A percentile compares a stretch with the other conserved stretches of the same genome.
These are phyloP conservation scores for Thelonectria discophora DNA, from an alignment of 2,329 filamentous ascomycete species.

Conservation along the genomic window DNA sequence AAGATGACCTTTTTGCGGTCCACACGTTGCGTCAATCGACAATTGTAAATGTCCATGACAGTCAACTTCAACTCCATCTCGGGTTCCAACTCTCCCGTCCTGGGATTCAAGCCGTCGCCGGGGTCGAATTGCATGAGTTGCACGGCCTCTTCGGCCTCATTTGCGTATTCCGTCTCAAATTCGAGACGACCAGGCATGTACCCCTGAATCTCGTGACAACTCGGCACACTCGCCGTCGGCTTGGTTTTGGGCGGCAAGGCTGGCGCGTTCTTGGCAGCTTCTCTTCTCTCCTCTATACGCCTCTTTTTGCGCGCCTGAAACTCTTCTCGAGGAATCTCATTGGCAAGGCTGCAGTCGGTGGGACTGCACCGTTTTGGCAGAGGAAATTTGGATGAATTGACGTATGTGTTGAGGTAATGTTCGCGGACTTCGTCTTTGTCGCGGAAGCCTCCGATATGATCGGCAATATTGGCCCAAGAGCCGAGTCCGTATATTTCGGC, in stretches of 20 bases:
- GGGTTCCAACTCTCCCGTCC: slow-evolving; percentile 86
- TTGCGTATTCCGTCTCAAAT: slow-evolving; percentile 97
- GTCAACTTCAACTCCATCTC: slow-evolving; percentile 98
- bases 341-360: slow-evolving; percentile 78
- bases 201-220: slow-evolving; percentile 97
- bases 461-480: slow-evolving; percentile 97
- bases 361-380: slow-evolving; percentile 88
- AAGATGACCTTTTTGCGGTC: slow-evolving; percentile 97
- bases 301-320: slow-evolving; percentile 94
- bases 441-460: slow-evolving; percentile 95
- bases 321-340: slow-evolving; percentile 85
- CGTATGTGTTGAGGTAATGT: slow-evolving; percentile 89
- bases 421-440: slow-evolving; percentile 95
- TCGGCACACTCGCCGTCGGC: slow-evolving; percentile 92
- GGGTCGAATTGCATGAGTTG: slow-evolving; percentile 99
- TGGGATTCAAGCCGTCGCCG: slow-evolving; percentile 87
- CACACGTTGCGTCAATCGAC: slow-evolving; percentile 85
- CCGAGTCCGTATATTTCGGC: slow-evolving; percentile 96
- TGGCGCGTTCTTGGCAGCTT: slow-evolving; percentile 83
- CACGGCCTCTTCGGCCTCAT: slow-evolving; percentile 97
- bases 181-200: slow-evolving; percentile 98
- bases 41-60: slow-evolving; percentile 98
- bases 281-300: slow-evolving; percentile 90
- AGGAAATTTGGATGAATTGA: slow-evolving; percentile 85
- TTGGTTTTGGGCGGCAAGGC: slow-evolving; percentile 92